These are phyloP conservation scores for Panellus pusillus DNA, from an alignment of 768 basidiomycete species.

Conservation along the genomic window DNA sequence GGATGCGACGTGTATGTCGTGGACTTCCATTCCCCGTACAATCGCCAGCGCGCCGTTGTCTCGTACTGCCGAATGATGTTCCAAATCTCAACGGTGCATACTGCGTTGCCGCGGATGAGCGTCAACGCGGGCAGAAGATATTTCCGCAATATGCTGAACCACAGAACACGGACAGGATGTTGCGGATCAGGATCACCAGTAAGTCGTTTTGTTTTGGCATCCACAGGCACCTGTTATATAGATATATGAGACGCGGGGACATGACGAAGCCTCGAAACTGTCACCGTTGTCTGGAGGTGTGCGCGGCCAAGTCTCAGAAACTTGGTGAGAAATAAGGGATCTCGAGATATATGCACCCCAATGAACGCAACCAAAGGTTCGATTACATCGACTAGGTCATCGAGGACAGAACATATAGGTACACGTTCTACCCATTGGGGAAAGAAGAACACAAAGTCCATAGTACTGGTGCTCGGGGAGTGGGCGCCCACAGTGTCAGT, in stretches of 20 bases:
- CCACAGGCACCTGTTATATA: conserved; percentile 41
- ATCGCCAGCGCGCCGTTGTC: conserved; percentile 76
- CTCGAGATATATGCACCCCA: conserved; percentile 78
- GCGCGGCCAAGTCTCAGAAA: conserved; percentile 74
- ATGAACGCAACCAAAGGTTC: conserved; percentile 81
- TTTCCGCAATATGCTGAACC: conserved; percentile 77
- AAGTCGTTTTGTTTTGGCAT: conserved; percentile 63
- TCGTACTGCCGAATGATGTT: conserved; percentile 80
- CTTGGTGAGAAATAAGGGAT: conserved; percentile 76
- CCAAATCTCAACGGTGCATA: conserved; percentile 93
- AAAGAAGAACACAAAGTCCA: conserved; percentile 90
- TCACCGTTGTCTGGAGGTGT: conserved; percentile 59
- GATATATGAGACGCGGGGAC: not conserved
- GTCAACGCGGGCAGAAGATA: conserved; percentile 88
- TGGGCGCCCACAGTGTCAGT: conserved; percentile 77
- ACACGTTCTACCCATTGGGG: conserved; percentile 77
- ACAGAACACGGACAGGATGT: conserved; percentile 70
- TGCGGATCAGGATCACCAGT: conserved; percentile 53
- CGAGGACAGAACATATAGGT: conserved; percentile 59
- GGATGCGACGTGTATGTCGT: conserved; percentile 71
- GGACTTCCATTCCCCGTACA: conserved; percentile 96
- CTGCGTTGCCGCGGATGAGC: conserved; percentile 81
- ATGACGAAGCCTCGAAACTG: conserved; percentile 5
- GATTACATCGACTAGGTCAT: conserved; percentile 73
- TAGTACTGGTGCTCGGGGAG: conserved; percentile 74